Percentiles rank a stretch among this genome's conserved stretches.
These are phyloP conservation scores for Raphanus sativus DNA, from an alignment of 345 rosid species.

Conservation along the genomic window DNA sequence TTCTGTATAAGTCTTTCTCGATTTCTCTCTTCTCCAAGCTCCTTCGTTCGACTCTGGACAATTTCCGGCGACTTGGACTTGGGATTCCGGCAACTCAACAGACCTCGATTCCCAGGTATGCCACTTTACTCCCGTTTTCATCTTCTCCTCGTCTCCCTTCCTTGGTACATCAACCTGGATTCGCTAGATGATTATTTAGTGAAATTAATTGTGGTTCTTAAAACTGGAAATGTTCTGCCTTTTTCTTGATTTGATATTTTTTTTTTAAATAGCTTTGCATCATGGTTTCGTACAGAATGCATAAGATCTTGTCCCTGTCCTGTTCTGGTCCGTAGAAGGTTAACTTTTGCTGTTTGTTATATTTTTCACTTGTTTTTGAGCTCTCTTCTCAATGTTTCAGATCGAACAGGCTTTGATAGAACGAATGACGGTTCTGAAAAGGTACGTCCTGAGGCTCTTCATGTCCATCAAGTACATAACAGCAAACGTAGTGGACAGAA, in stretches of 20 bases:
- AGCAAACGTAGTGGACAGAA: conserved; percentile 79
- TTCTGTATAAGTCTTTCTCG: not conserved
- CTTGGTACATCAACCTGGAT: too few species aligned
- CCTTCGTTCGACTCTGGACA: not conserved
- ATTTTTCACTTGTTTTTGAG: not conserved
- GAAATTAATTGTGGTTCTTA: too few species aligned
- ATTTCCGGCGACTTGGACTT: too few species aligned
- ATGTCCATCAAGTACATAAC: conserved; percentile 76
- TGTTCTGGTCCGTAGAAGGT: not conserved
- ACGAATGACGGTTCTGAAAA: conserved; percentile 63
- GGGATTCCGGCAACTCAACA: not conserved
- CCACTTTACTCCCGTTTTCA: not conserved
- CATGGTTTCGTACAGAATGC: not conserved
- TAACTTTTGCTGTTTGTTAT: not conserved
- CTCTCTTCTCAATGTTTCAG: not conserved
- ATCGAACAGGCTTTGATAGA: conserved; percentile 16
- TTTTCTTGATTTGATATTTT: too few species aligned
- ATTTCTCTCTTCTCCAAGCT: not conserved
- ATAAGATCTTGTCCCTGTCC: not conserved
- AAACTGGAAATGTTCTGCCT: too few species aligned
- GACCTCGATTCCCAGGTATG: not conserved
- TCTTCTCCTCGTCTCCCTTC: not conserved
- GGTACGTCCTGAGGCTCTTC: conserved; percentile 65
- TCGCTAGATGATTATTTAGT: too few species aligned
- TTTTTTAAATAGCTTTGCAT: too few species aligned